Conservation (phyloP, 352 stramenopile genomes). For the Phytopythium vexans region DNA sequence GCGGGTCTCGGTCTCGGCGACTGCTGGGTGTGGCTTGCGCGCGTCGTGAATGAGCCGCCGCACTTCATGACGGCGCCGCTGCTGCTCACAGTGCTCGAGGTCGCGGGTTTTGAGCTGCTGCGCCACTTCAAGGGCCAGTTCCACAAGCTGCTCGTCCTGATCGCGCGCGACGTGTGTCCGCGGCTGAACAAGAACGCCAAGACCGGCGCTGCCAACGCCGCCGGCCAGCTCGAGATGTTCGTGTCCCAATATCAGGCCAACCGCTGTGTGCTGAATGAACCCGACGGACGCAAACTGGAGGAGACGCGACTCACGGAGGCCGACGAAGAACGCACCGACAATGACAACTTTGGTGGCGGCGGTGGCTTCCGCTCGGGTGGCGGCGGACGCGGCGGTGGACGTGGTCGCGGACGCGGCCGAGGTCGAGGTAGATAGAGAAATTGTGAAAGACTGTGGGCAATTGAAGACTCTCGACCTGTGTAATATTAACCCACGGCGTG, state of each 20-base stretch:
- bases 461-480: no score
- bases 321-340: slow-evolving; percentile 70
- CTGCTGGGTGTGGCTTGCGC: slow-evolving; percentile 70
- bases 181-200: slow-evolving; percentile 68
- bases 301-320: slow-evolving; percentile 60
- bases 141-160: slow-evolving; percentile 72
- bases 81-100: slow-evolving; percentile 74
- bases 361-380: slow-evolving; percentile 11
- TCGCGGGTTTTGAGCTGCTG: slow-evolving; percentile 64
- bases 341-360: slow-evolving; percentile 21
- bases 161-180: slow-evolving; percentile 59
- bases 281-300: slow-evolving; percentile 60
- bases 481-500: no score
- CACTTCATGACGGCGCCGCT: slow-evolving; percentile 70
- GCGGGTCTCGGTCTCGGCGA: slow-evolving; percentile 54
- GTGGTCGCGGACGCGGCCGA: slow-evolving; percentile 31
- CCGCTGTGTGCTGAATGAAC: slow-evolving; percentile 47
- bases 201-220: slow-evolving; percentile 72
- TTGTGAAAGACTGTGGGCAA: neutral
- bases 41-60: slow-evolving; percentile 63
- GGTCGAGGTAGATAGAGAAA: slow-evolving; percentile 6
- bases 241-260: slow-evolving; percentile 69
- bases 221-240: slow-evolving; percentile 70
- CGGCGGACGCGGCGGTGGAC: slow-evolving; percentile 34
- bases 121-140: slow-evolving; percentile 72